These are phyloP conservation scores for Sphaerobolus stellatus DNA, from an alignment of 1,284 basidiomycete species.

Conservation along the genomic window DNA sequence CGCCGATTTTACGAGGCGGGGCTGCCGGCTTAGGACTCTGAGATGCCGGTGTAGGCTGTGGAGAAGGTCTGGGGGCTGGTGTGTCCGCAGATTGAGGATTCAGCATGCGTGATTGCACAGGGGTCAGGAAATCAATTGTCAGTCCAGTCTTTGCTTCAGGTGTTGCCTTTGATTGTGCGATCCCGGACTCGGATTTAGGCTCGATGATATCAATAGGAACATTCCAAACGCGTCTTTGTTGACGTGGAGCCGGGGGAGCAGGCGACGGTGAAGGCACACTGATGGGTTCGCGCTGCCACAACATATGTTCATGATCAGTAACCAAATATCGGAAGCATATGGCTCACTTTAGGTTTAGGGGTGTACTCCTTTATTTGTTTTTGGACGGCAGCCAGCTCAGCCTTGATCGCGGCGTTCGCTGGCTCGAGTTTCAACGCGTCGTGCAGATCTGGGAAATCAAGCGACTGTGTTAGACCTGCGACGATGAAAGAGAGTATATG, in stretches of 20 bases:
- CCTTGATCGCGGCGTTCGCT: slow-evolving; percentile 52
- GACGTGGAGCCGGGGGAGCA: slow-evolving; percentile 44
- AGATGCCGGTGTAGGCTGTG: background rate
- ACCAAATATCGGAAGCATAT: slow-evolving; percentile 12
- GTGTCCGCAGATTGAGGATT: background rate
- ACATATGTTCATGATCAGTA: background rate
- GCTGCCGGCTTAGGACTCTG: background rate
- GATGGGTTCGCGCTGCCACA: slow-evolving; percentile 25
- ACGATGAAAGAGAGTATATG: background rate
- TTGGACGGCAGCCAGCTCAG: slow-evolving; percentile 52
- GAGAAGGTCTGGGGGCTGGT: background rate
- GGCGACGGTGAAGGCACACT: slow-evolving; percentile 14
- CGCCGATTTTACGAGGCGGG: background rate
- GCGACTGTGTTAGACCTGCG: background rate
- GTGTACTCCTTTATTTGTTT: slow-evolving; percentile 33
- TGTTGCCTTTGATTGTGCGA: no score
- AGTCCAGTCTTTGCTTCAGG: slow-evolving; percentile 12
- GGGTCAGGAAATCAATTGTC: background rate
- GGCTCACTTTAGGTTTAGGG: slow-evolving; percentile 30
- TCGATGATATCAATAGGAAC: slow-evolving; percentile 67
- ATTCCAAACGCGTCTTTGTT: slow-evolving; percentile 51
- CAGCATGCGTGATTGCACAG: background rate
- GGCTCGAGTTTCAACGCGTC: slow-evolving; percentile 57
- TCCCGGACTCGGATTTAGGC: slow-evolving; percentile 19
- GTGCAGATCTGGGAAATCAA: slow-evolving; percentile 51